Evolutionary conservation across 768 basidiomycete genomes (phyloP), one percentile per base, ranked within the genome.

Genomic region (Boletus pseudo-olivaceus): DNA sequence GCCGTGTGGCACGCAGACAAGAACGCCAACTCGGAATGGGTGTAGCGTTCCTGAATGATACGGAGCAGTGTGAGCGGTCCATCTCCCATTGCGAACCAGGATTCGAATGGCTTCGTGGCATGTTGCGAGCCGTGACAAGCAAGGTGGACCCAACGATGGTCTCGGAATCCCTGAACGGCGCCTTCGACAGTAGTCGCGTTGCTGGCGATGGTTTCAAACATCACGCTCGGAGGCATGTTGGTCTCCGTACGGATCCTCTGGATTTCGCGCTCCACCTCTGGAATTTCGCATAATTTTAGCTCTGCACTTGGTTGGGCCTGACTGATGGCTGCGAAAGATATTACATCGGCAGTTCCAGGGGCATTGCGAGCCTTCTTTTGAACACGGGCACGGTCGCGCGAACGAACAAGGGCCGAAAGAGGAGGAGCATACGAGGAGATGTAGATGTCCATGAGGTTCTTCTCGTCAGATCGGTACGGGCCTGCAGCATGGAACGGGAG

Each of bases 381-480:
- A 37, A 17, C 35, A 17, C 17, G 35, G 7, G 35, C 35, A n/a
- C 23, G 49, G 14, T 33, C 37, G 7, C 71, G 62, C 7, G 65
- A 61, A 6, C 63, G 60, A 23, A 67, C 56, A 11, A 73, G 60
- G 6, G 73, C 68, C 9, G 60, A 51, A 3, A 73, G 19, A 0
- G 68, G 67, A 0, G 73, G 72, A 7, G 69, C 73, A 47, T 73
- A 73, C 11, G 72, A 73, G 7, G 73, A 73, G 33, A 73, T 26
- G 41, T 64, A 62, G 8, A 68, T 40, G 39, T 59, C 52, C 1
- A 59, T 9, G 48, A 62, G 43, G 48, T 57, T 58, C 10, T 29
- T 26, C 1, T 27, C 48, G 14, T 54, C 48, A 20, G 52, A 56
- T 50, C 62, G 62, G 40, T 66, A 71, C 6, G 65, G 57, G 1